These are phyloP conservation scores for Microcera coccophila DNA, from an alignment of 2,329 filamentous ascomycete genomes.

Conservation along the genomic window DNA sequence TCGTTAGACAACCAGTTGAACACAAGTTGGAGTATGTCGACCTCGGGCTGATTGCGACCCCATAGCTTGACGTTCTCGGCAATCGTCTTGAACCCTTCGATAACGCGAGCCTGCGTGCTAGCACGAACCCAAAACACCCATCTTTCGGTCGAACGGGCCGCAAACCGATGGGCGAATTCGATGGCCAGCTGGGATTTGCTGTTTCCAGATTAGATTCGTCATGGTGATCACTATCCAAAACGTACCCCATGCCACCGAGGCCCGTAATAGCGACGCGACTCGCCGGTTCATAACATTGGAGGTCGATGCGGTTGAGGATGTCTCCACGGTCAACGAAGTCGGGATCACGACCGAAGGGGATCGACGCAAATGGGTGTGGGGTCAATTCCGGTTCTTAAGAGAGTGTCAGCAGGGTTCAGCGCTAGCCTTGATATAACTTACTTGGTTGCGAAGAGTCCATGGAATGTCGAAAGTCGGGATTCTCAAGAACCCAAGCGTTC, in stretches of 20 bases:
- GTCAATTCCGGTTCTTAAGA: too few relatives aligned
- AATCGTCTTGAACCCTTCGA: slow-evolving; percentile 2
- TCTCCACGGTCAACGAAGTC: slow-evolving; percentile 29
- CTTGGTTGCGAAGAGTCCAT: too few relatives aligned
- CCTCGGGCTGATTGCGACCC: neutral
- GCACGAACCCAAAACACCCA: slow-evolving; percentile 35
- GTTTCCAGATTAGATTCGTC: neutral
- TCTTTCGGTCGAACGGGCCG: slow-evolving; percentile 21
- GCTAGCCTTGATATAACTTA: too few relatives aligned
- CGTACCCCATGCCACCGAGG: slow-evolving; percentile 31
- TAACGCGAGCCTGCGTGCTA: neutral
- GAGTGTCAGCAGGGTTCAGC: too few relatives aligned
- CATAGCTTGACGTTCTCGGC: neutral
- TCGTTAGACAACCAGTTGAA: slow-evolving; percentile 1
- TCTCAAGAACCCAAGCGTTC: too few relatives aligned
- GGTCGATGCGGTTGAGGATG: slow-evolving; percentile 23
- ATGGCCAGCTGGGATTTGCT: slow-evolving; percentile 32
- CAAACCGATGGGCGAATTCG: slow-evolving; percentile 32
- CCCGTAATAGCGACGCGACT: slow-evolving; percentile 30
- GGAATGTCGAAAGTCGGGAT: too few relatives aligned
- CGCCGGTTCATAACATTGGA: slow-evolving; percentile 14
- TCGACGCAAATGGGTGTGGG: slow-evolving; percentile 3
- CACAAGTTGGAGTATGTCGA: neutral
- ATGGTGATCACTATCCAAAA: neutral
- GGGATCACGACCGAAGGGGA: slow-evolving; percentile 29